phyloP scores from a whole-genome alignment of 345 rosid genomes.

The Durio zibethinus region DNA sequence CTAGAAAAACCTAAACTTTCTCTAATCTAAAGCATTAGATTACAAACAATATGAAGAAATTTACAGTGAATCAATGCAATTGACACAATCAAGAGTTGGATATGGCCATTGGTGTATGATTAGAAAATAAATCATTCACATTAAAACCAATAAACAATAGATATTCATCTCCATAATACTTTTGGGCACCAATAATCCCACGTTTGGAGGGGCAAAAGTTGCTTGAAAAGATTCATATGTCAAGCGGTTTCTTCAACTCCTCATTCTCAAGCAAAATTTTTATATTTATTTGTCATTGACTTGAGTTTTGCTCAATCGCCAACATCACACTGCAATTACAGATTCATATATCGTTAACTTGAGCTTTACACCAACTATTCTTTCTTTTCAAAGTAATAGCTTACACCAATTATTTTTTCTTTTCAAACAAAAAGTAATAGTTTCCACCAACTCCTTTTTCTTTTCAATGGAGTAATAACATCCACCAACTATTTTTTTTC shows the following conservation, averaged over 20 bases:
- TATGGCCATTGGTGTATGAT: not conserved
- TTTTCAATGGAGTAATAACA: too few relatives aligned
- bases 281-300: too few relatives aligned
- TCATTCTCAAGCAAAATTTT: not conserved
- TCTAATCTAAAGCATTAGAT: not conserved
- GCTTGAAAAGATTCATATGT: conserved; percentile 36
- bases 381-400: too few relatives aligned
- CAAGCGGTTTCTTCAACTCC: not conserved
- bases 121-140: not conserved
- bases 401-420: too few relatives aligned
- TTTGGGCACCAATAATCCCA: conserved; percentile 13
- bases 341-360: too few relatives aligned
- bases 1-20: not conserved
- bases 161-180: conserved; percentile 26
- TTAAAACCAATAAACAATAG: not conserved
- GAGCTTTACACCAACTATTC: too few relatives aligned
- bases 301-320: not conserved
- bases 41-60: not conserved
- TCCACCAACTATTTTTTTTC: too few relatives aligned
- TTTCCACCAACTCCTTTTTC: too few relatives aligned
- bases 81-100: not conserved
- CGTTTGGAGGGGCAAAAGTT: conserved; percentile 20
- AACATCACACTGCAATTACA: not conserved
- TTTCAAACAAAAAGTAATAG: too few relatives aligned
- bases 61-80: not conserved